Conservation (phyloP, 768 basidiomycete genomes). For the Suillus americanus region DNA sequence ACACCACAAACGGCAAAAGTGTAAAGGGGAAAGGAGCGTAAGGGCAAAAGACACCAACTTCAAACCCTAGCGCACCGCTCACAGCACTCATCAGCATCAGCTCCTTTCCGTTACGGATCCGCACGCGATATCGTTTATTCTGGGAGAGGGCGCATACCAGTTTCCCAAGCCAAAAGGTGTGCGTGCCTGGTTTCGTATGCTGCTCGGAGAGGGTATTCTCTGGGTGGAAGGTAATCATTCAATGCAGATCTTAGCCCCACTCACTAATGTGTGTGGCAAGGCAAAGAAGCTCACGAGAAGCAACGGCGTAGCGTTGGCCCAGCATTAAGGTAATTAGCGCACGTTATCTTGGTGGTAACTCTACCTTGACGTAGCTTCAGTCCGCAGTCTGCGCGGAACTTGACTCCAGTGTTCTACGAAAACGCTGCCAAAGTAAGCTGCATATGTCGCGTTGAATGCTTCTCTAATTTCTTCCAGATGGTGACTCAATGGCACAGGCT, state of each 20-base stretch:
- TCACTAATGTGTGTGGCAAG: constrained; percentile 28
- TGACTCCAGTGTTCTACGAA: constrained; percentile 54
- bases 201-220: constrained; percentile 62
- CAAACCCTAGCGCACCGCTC: too few relatives aligned
- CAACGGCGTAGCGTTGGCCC: constrained; percentile 54
- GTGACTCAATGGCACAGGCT: constrained; percentile 49
- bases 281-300: constrained; percentile 55
- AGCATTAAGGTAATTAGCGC: constrained; percentile 49
- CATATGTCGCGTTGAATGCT: not conserved
- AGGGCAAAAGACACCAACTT: too few relatives aligned
- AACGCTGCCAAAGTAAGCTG: constrained; percentile 43
- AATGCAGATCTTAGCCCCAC: constrained; percentile 3
- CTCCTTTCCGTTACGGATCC: constrained; percentile 57
- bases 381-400: constrained; percentile 51
- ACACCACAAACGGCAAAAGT: too few relatives aligned
- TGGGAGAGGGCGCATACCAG: constrained; percentile 52
- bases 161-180: constrained; percentile 67
- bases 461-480: constrained; percentile 29
- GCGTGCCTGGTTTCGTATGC: constrained; percentile 60
- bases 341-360: constrained; percentile 3
- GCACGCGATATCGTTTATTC: constrained; percentile 51
- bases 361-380: constrained; percentile 26
- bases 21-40: too few relatives aligned
- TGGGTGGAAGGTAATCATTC: constrained; percentile 57
- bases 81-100: constrained; percentile 45